Conservation (phyloP, 805 yeast species). For the Scheffersomyces coipomensis region DNA sequence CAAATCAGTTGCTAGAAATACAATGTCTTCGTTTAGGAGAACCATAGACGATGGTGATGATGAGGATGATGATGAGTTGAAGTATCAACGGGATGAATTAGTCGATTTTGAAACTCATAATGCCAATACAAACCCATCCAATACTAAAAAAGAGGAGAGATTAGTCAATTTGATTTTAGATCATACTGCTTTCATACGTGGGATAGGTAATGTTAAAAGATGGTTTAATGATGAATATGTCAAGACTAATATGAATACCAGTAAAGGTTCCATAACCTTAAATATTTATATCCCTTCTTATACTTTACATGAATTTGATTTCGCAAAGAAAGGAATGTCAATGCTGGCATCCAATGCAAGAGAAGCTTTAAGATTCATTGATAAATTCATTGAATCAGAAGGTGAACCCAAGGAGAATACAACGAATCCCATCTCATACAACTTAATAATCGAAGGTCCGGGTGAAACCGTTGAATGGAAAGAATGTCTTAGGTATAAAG, state of each 20-base stretch:
- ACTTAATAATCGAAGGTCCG: conserved; percentile 36
- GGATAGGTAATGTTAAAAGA: conserved; percentile 63
- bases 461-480: conserved; percentile 53
- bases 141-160: not conserved
- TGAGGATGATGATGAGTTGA: too few relatives aligned
- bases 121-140: not conserved
- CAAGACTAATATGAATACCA: conserved; percentile 17
- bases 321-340: conserved; percentile 51
- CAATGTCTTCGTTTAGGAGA: too few relatives aligned
- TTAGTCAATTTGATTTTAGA: conserved; percentile 50
- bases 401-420: conserved; percentile 5
- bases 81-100: conserved; percentile 3
- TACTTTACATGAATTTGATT: conserved; percentile 60
- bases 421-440: conserved; percentile 5
- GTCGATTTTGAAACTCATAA: not conserved
- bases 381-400: conserved; percentile 32
- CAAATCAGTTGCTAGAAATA: too few relatives aligned
- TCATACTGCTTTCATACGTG: conserved; percentile 66
- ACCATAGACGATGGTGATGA: not conserved
- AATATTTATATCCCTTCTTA: conserved; percentile 53
- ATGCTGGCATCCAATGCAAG: conserved; percentile 63
- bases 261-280: conserved; percentile 20
- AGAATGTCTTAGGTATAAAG: conserved; percentile 44
- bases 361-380: conserved; percentile 63
- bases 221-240: conserved; percentile 51